A percentile compares a stretch with the other conserved stretches of the same genome.
Evolutionary conservation across 2,329 filamentous ascomycete genomes (phyloP).

Genomic region (Botrytis squamosa): DNA sequence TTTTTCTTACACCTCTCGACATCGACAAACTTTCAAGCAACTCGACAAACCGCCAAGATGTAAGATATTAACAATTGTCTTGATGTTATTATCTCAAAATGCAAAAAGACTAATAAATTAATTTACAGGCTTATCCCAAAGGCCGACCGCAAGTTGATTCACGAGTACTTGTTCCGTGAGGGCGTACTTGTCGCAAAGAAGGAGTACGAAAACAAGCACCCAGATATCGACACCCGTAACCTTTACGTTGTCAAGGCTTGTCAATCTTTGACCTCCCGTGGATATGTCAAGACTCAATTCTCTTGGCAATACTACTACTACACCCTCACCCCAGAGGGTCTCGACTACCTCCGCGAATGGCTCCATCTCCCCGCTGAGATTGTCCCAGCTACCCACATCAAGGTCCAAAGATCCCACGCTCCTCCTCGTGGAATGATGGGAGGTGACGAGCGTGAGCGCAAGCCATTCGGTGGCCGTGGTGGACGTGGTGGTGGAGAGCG

Average conservation of each 20-base stretch:
- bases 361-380: constrained; percentile 99
- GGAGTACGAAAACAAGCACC: constrained; percentile 98
- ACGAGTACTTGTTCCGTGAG: constrained; percentile 98
- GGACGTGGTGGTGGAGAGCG: constrained; percentile 62
- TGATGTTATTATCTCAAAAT: not conserved
- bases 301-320: constrained; percentile 99
- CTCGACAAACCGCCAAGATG: constrained; percentile 47
- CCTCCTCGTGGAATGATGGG: constrained; percentile 94
- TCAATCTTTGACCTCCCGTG: constrained; percentile 97
- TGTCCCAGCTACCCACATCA: constrained; percentile 99
- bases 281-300: constrained; percentile 99
- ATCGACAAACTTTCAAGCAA: constrained; percentile 23
- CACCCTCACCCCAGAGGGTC: constrained; percentile 98
- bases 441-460: constrained; percentile 75
- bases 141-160: constrained; percentile 99
- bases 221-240: constrained; percentile 99
- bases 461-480: constrained; percentile 77
- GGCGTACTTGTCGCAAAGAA: constrained; percentile 96
- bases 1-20: constrained; percentile 24
- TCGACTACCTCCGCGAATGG: constrained; percentile 99
- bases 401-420: constrained; percentile 98
- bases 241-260: constrained; percentile 98
- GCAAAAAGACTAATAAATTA: constrained; percentile 34
- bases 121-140: constrained; percentile 95
- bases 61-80: constrained; percentile 25